Conservation (phyloP, 805 yeast genomes). For the Yarrowia sp. region DNA sequence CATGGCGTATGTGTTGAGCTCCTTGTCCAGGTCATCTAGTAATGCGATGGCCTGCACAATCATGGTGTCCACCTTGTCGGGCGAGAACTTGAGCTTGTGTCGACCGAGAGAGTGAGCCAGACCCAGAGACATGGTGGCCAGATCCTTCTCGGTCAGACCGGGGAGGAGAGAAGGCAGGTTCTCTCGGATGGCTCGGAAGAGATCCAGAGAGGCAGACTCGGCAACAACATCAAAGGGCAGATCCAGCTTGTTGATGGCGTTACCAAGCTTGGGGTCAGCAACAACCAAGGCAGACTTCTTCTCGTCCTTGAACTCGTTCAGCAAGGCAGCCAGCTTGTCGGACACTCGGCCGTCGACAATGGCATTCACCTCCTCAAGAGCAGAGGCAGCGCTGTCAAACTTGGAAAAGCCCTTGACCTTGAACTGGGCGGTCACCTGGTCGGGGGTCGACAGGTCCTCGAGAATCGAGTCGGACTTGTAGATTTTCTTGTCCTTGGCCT, state of each 20-base stretch:
- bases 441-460: slow-evolving; percentile 76
- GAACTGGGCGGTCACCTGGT: slow-evolving; percentile 82
- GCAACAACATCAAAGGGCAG: slow-evolving; percentile 83
- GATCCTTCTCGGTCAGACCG: slow-evolving; percentile 79
- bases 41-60: slow-evolving; percentile 98
- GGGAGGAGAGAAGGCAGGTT: slow-evolving; percentile 91
- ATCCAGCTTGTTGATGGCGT: slow-evolving; percentile 85
- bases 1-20: slow-evolving; percentile 95
- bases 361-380: slow-evolving; percentile 91
- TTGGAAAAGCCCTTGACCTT: slow-evolving; percentile 95
- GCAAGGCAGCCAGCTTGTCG: slow-evolving; percentile 70
- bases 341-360: slow-evolving; percentile 93
- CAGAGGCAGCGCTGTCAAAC: slow-evolving; percentile 90
- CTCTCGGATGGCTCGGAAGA: slow-evolving; percentile 93
- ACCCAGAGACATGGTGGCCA: slow-evolving; percentile 95
- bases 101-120: slow-evolving; percentile 98
- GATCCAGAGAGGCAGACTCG: slow-evolving; percentile 91
- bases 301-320: slow-evolving; percentile 45
- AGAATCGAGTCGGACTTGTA: slow-evolving; percentile 76
- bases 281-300: slow-evolving; percentile 81
- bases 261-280: slow-evolving; percentile 93
- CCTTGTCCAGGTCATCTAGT: slow-evolving; percentile 96
- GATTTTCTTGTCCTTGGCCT: slow-evolving; percentile 96
- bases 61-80: slow-evolving; percentile 99
- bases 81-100: slow-evolving; percentile 94